Conservation (phyloP, 495 filamentous ascomycete genomes). For the Chaetomidium leptoderma region DNA sequence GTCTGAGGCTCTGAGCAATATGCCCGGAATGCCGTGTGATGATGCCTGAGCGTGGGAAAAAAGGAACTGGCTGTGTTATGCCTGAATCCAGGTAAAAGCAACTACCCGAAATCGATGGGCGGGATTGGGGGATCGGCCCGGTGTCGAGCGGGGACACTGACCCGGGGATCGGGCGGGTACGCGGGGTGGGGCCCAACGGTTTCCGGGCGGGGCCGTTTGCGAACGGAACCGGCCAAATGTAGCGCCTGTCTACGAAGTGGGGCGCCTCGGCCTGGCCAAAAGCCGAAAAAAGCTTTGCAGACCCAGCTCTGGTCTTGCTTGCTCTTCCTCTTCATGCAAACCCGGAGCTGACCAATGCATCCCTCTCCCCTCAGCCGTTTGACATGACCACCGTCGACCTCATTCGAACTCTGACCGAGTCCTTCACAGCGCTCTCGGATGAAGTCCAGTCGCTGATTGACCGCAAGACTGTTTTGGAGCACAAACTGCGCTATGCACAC, state of each 20-base stretch:
- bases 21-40: too few species aligned
- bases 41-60: too few species aligned
- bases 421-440: constrained; percentile 61
- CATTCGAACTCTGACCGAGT: constrained; percentile 50
- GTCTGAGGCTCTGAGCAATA: too few species aligned
- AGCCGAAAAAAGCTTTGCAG: constrained; percentile 2
- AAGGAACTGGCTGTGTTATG: too few species aligned
- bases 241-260: not conserved
- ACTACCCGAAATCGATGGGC: too few species aligned
- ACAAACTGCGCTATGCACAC: constrained; percentile 55
- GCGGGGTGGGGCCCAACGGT: not conserved
- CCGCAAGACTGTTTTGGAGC: constrained; percentile 52
- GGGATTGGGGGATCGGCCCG: too few species aligned
- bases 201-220: not conserved
- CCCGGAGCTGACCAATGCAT: constrained; percentile 11
- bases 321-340: not conserved
- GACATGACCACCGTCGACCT: constrained; percentile 41
- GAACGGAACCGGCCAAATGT: constrained; percentile 7
- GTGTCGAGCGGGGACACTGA: too few species aligned
- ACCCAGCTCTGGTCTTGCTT: not conserved
- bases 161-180: too few species aligned
- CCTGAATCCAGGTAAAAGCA: too few species aligned
- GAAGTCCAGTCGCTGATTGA: constrained; percentile 54
- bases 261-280: not conserved
- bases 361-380: constrained; percentile 28